phyloP scores from a whole-genome alignment of 495 filamentous ascomycete genomes.

The Aspergillus affinis region DNA sequence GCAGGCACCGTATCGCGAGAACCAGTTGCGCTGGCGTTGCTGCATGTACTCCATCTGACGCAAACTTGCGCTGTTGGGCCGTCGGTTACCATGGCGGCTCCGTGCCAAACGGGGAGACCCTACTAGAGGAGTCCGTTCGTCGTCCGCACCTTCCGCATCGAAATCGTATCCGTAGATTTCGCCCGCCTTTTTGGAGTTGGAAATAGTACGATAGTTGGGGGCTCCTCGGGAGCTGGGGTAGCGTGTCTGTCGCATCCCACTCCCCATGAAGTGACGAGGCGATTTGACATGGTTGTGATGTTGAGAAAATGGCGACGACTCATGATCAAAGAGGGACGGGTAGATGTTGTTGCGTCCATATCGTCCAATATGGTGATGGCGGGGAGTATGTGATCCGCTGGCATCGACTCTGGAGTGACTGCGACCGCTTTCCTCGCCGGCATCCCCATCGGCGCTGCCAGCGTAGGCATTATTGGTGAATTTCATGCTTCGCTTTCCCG shows the following conservation, averaged over 20 bases:
- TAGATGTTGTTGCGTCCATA: conserved; percentile 69
- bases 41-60: conserved; percentile 77
- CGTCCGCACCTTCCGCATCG: conserved; percentile 78
- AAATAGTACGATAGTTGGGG: conserved; percentile 42
- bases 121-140: conserved; percentile 86
- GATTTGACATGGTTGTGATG: conserved; percentile 53
- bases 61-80: conserved; percentile 57
- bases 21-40: conserved; percentile 60
- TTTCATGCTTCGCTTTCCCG: conserved; percentile 94
- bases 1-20: conserved; percentile 77
- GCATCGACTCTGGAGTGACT: conserved; percentile 56
- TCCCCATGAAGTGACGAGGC: conserved; percentile 56
- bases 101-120: conserved; percentile 61
- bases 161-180: conserved; percentile 64
- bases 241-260: conserved; percentile 35
- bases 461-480: conserved; percentile 83
- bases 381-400: conserved; percentile 62
- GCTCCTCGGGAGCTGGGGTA: conserved; percentile 33
- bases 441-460: conserved; percentile 57
- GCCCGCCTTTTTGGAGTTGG: conserved; percentile 50
- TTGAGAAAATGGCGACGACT: conserved; percentile 60
- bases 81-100: conserved; percentile 55
- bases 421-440: conserved; percentile 64
- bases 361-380: conserved; percentile 74
- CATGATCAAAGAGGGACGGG: conserved; percentile 72